A percentile compares a stretch with the other conserved stretches of the same genome.
These are phyloP conservation scores for Tolypocladium pustulatum DNA, from an alignment of 2,329 filamentous ascomycete species.

Conservation along the genomic window DNA sequence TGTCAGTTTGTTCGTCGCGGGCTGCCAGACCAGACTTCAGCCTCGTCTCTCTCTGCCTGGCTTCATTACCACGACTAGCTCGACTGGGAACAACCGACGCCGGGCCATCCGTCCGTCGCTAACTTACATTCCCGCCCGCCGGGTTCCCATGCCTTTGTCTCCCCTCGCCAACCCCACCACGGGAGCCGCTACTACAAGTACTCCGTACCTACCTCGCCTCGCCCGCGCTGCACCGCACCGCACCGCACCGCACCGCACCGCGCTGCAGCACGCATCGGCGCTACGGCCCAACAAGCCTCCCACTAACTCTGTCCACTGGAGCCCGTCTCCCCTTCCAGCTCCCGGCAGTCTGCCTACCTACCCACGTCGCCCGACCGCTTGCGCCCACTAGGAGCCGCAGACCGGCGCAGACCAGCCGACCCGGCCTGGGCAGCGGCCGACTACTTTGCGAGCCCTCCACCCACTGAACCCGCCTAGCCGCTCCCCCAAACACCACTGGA, in stretches of 20 bases:
- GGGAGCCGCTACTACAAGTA: neutral
- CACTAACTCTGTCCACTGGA: neutral
- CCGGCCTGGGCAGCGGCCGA: neutral
- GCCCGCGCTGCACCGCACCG: too few species aligned
- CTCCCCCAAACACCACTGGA: neutral
- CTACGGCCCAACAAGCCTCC: neutral
- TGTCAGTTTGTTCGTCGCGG: neutral
- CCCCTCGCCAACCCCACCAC: conserved; percentile 1
- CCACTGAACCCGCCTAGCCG: neutral
- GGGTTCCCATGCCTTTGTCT: conserved; percentile 8
- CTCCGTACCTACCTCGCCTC: neutral
- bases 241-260: neutral
- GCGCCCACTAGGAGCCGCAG: neutral
- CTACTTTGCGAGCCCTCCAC: neutral
- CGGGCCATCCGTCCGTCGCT: conserved; percentile 25
- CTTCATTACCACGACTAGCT: neutral
- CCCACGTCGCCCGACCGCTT: too few species aligned
- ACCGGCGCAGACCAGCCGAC: neutral
- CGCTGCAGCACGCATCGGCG: neutral
- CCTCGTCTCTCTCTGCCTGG: neutral
- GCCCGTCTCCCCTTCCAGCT: neutral
- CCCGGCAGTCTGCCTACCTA: neutral
- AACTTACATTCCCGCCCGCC: conserved; percentile 23
- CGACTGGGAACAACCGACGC: conserved; percentile 27
- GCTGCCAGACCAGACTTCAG: neutral